Percentiles rank a stretch among this genome's conserved stretches.
Evolutionary conservation across 345 rosid genomes (phyloP).

Genomic region (Camelina laxa): DNA sequence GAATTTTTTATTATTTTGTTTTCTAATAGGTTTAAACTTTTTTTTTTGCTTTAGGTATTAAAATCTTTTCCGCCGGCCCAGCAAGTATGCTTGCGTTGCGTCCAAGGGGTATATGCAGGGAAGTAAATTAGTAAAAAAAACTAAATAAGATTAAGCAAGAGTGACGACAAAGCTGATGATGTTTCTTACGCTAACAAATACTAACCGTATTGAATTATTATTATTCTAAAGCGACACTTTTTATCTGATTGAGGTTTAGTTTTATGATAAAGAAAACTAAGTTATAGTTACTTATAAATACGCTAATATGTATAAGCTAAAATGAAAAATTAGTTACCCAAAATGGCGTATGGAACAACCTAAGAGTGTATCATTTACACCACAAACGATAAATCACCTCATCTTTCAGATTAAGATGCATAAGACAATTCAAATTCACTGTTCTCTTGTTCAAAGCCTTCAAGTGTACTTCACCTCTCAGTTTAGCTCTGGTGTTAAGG

Average conservation of each 20-base stretch:
- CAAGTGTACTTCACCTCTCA: conserved; percentile 43
- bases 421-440: conserved; percentile 35
- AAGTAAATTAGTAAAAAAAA: neutral
- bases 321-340: too few species aligned
- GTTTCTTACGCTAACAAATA: conserved; percentile 32
- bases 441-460: conserved; percentile 35
- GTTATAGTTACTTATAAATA: neutral
- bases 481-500: conserved; percentile 27
- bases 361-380: conserved; percentile 31
- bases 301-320: too few species aligned
- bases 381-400: conserved; percentile 28
- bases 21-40: too few species aligned
- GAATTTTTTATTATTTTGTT: too few species aligned
- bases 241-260: neutral
- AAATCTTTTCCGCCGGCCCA: too few species aligned
- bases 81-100: too few species aligned
- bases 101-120: neutral
- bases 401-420: conserved; percentile 32
- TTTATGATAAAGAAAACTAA: neutral
- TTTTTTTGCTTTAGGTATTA: too few species aligned
- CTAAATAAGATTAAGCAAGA: conserved; percentile 18
- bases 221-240: neutral
- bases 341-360: neutral
- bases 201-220: neutral
- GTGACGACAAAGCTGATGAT: conserved; percentile 36